Base-by-base conservation (phyloP, 176 grass and related monocot genomes). In the Triticum monococcum region DNA sequence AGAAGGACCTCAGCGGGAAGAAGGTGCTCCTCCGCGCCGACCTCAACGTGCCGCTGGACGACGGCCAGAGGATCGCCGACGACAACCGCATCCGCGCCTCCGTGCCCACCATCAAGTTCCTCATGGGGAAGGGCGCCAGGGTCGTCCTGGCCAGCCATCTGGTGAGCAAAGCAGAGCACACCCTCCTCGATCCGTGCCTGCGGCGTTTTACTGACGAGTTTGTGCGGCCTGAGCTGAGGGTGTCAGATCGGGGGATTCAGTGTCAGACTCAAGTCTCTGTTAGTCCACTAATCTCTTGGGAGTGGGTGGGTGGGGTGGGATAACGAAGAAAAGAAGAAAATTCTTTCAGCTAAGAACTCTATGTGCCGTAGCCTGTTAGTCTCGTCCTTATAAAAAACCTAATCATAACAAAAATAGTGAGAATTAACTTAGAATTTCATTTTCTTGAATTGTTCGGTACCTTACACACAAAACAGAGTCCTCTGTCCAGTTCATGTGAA, bases 11-110 rank as follows among this genome's bases (percentile, higher is more conserved):
- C 63, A 89, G 87, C 81, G 92, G 90, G 81, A 97, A 97, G 95
- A 83, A 78, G 61, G 95, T 94, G 80, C 94, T 97, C 43, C 66
- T 97, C 64, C 87, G 92, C 70, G 80, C 91, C 76, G 95, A 97
- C 84, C 88, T 97, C 14, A 94, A 97, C 81, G 95, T 97, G 9
- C 95, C 95, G 4, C 73, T 97, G 86, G 95, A 94, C 23, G 92
- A 97, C 10, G 83, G 28, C 79, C 89, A 88, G 78, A 90, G 83
- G 60, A 92, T 92, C 90, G 89, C 92, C 69, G 95, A 97, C n/a
- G 95, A 97, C 82, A 97, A 23, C 90, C 85, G 95, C 80, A 89
- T 97, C 88, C 92, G 92, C 25, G 92, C 92, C 1, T 89, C 95
- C 28, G 88, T 97, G 71, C 95, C 95, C 22, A 97, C 95, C 37